Evolutionary conservation across 2,329 filamentous ascomycete genomes (phyloP), one percentile per base, ranked within the genome.

Genomic region (Fusarium sp.): DNA sequence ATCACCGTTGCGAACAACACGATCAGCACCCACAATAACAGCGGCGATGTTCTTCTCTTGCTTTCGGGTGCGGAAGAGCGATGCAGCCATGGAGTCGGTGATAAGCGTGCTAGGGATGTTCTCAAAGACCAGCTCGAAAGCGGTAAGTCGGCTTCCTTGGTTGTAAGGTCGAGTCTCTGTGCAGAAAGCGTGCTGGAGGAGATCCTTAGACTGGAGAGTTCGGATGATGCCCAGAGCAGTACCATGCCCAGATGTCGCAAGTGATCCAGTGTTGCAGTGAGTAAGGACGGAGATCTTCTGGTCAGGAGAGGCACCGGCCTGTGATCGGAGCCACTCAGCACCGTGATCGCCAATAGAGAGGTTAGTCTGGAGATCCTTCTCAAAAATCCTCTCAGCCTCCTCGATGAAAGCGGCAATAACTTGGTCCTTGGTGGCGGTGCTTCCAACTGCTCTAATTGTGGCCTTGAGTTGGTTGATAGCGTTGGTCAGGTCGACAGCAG

Each of bases 101-200:
- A 99, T 91, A 47, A 99, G 84, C 0, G 94, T 98, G 45, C 93
- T 90, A 4, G 96, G 95, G 57, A 99, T 97, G 16, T 89, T 83
- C 79, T 99, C 96, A 77, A 94, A 95, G 9, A 97, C 92, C n/a
- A 99, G 88, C 82, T 99, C 96, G 78, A 97, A 99, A 9, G 96
- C 94, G 6, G 96, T 99, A 62, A 99, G 84, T 20, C 96, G 89
- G 52, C 94, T 97, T 57, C 96, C 96, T 82, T 99, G 96, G 83
- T 99, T 99, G 81, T 99, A 99, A 0, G 96, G 96, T 34, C 96
- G 88, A 4, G 96, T 99, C 82, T 99, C 96, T 49, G 95, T 97
- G 83, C 95, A 99, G 83, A 93, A 99, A 38, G 94, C 95, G 76
- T 94, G 94, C 66, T 89, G 85, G 26, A 99, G 85, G 8, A 88